Conservation (phyloP, 140 eudicot species). For the Eryngium alpinum region DNA sequence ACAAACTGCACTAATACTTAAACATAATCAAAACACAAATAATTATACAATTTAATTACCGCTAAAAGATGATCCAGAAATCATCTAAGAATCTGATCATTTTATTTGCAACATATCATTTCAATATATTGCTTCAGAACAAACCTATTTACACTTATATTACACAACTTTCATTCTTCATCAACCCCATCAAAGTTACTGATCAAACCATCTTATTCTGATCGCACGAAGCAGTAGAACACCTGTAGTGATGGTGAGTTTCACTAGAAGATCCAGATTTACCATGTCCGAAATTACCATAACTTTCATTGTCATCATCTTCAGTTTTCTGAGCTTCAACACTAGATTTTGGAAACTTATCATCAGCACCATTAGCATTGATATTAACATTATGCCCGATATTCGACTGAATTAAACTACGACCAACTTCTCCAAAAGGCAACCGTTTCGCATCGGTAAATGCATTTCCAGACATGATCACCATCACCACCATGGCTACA, state of each 20-base stretch:
- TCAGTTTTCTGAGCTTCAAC: background rate
- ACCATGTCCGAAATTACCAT: background rate
- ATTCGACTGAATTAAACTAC: background rate
- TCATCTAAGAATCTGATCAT: no score
- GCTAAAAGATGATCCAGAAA: no score
- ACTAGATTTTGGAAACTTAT: background rate
- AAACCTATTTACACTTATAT: no score
- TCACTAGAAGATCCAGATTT: slow-evolving; percentile 3
- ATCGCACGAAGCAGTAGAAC: slow-evolving; percentile 1
- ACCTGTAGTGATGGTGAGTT: background rate
- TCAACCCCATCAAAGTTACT: background rate
- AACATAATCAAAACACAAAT: no score
- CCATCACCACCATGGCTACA: background rate
- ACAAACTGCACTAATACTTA: no score
- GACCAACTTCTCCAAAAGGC: background rate
- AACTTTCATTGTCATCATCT: background rate
- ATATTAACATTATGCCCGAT: background rate
- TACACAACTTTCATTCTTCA: background rate
- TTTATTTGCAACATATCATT: no score
- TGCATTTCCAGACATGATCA: background rate
- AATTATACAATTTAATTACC: no score
- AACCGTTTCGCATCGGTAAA: background rate
- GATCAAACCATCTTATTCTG: background rate
- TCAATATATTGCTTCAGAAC: no score
- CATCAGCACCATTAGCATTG: background rate